Evolutionary conservation across 1,284 basidiomycete species (phyloP), one percentile per base, ranked within the genome.

Genomic region (Tausonia pullulans): DNA sequence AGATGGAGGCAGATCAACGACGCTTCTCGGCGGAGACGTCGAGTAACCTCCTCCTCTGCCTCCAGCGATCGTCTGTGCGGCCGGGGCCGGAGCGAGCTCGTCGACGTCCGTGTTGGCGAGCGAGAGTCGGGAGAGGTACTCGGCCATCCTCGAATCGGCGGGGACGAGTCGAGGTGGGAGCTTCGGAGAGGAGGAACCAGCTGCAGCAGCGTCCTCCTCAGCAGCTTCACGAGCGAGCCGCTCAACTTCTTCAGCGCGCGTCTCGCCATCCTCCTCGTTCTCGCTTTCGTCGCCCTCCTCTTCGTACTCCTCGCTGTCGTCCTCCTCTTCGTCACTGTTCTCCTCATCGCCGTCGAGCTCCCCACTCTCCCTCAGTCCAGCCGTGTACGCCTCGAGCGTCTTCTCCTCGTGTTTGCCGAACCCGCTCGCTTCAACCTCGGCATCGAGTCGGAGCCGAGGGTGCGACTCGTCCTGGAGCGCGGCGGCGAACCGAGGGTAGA

Each of bases 341-440:
- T 74, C 70, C 7, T 75, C 75, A 2, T 72, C 75, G 46, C 78
- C 76, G 4, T 75, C 75, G 56, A 75, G 63, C 50, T 68, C 66
- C 5, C 64, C 76, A 54, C 76, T 77, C 69, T 40, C 62, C 57
- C 51, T 67, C 57, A 76, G 73, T 63, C 74, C 72, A 16, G 79
- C 77, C 65, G 85, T 80, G 66, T 81, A 80, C 79, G 91, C 85
- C 77, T 93, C 89, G 61, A 97, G 78, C 58, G 83, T 79, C 70
- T 85, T 83, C 80, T 88, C 85, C 73, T 95, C 86, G 70, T 86
- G 86, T 70, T 86, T 82, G 67, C 85, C 85, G 75, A 94, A 96
- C 8, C 93, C 93, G 78, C 90, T 94, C 1, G 94, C 93, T 67
- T 88, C 86, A 9, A 96, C 93, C 67, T 88, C 82, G 41, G 95